A percentile compares a stretch with the other conserved stretches of the same genome.
Evolutionary conservation across 1,284 basidiomycete genomes (phyloP).

Genomic region (Sanguinoderma infundibulare): DNA sequence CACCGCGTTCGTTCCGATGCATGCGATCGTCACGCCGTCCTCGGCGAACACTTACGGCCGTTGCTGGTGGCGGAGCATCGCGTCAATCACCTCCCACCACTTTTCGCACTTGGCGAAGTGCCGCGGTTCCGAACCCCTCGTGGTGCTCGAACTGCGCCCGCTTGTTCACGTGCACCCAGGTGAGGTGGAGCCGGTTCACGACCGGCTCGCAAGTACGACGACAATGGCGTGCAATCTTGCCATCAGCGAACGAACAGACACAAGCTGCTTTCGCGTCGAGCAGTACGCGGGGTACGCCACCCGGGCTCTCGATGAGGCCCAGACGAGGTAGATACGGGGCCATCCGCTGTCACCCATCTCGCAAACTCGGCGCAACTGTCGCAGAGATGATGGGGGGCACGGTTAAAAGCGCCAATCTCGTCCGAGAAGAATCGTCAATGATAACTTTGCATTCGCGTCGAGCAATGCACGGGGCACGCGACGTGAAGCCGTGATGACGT

Average conservation of each 20-base stretch:
- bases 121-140: constrained; percentile 61
- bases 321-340: no score
- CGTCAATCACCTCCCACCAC: constrained; percentile 57
- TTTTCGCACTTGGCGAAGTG: constrained; percentile 61
- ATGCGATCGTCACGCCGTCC: constrained; percentile 49
- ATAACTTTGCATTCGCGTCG: no score
- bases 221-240: constrained; percentile 72
- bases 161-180: constrained; percentile 68
- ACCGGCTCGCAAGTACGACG: constrained; percentile 63
- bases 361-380: no score
- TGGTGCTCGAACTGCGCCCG: constrained; percentile 56
- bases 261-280: no score
- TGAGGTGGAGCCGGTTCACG: constrained; percentile 59
- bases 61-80: constrained; percentile 63
- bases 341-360: no score
- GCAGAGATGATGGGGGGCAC: no score
- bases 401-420: no score
- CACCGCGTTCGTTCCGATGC: constrained; percentile 52
- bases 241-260: no score
- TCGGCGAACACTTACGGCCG: constrained; percentile 55
- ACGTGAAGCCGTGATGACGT: neutral
- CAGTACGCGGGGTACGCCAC: no score
- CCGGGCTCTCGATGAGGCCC: no score
- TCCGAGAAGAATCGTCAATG: no score
- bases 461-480: neutral